Evolutionary conservation across 179 eudicot species (phyloP).

Genomic region (Kewa caespitosa): DNA sequence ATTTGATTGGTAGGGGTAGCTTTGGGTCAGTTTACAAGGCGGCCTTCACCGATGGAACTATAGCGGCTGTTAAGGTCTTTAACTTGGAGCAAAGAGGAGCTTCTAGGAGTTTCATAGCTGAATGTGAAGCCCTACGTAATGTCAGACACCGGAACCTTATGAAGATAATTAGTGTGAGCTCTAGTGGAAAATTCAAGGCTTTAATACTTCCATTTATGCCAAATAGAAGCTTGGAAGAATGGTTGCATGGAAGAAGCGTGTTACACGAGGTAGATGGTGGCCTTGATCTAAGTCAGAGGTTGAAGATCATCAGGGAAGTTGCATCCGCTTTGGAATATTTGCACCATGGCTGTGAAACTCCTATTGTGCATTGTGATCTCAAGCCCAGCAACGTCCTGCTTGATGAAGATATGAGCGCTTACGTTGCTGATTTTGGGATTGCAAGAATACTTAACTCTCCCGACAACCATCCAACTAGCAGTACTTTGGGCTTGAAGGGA

Average conservation of each 20-base stretch:
- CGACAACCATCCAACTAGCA: constrained; percentile 9
- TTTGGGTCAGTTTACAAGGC: constrained; percentile 24
- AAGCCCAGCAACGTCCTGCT: constrained; percentile 36
- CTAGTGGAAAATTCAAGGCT: constrained; percentile 19
- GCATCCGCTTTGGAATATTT: constrained; percentile 28
- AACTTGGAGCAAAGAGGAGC: constrained; percentile 13
- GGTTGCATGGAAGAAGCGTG: constrained; percentile 8
- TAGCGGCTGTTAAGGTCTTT: constrained; percentile 19
- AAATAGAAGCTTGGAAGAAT: constrained; percentile 22
- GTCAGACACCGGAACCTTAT: constrained; percentile 23
- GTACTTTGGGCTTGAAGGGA: constrained; percentile 27
- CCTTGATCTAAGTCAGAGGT: constrained; percentile 16
- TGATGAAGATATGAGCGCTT: constrained; percentile 23
- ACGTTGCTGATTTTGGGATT: constrained; percentile 34
- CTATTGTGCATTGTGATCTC: constrained; percentile 31
- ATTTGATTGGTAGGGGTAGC: constrained; percentile 26
- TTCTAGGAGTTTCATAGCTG: constrained; percentile 22
- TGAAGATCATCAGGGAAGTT: constrained; percentile 22
- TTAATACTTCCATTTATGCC: constrained; percentile 18
- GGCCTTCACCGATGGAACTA: constrained; percentile 5
- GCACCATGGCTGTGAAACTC: constrained; percentile 27
- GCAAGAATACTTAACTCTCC: constrained; percentile 20
- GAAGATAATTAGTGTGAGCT: constrained; percentile 14
- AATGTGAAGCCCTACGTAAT: constrained; percentile 24
- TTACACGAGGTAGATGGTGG: background rate